Evolutionary conservation across 305 asterid genomes (phyloP), one percentile per base, ranked within the genome.

Genomic region (Fraxinus greggii): DNA sequence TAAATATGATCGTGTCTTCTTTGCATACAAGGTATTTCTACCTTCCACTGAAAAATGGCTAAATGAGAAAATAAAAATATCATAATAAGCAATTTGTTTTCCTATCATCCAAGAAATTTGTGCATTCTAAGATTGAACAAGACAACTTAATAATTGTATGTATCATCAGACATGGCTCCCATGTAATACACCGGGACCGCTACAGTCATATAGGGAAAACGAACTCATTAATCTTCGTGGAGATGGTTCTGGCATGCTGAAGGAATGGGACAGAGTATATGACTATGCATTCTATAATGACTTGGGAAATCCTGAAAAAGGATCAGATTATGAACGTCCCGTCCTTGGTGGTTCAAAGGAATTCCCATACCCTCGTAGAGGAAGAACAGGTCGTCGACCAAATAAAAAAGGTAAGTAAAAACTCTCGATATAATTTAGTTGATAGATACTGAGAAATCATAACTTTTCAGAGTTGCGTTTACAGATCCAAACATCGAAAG

Each of bases 321-420:
- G 92, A 0, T 45, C 85, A 33, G 90, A 89, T 1, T 73, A 86
- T 6, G 91, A 79, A 26, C 95, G 98, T 1, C 94, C 97, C 1
- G 84, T 92, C 61, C 91, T 94, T 28, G 98, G 98, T 21, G 97
- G 97, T 80, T 87, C 94, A 0, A 65, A 80, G 0, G 88, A 94
- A 36, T 89, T 87, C 75, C 98, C 98, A 31, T 93, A 94, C 59
- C 98, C 98, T 32, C 93, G 98, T 5, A 89, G 98, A 79, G 97
- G 91, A 32, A 87, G 92, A 88, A 94, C 98, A 4, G 94, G 97
- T 54, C 79, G 98, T 38, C 89, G 90, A 48, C 92, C 89, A n/a
- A 82, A 95, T 7, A 88, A 87, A 77, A 88, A 87, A 82, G 97
- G 97, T 89, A 29, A 63, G 15, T 9, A 10, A 13, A 12, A 51